Conservation (phyloP, 345 rosid species). For the Adansonia digitata region DNA sequence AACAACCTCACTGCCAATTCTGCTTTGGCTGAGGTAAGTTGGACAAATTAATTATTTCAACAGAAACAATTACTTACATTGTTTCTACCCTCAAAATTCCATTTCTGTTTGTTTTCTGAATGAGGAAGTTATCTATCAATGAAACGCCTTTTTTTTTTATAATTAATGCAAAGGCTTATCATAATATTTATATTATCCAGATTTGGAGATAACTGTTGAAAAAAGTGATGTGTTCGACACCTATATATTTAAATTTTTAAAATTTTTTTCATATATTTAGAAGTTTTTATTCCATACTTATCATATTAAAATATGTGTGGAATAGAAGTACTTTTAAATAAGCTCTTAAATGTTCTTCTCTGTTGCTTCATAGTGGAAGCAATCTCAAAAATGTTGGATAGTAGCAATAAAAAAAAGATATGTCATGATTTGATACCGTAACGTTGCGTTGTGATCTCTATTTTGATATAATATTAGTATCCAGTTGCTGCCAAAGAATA, state of each 20-base stretch:
- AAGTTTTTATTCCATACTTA: background rate
- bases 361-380: background rate
- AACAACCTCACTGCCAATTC: background rate
- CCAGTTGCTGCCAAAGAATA: too few species aligned
- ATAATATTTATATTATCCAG: background rate
- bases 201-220: background rate
- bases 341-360: background rate
- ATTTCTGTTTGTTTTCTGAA: background rate
- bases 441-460: too few species aligned
- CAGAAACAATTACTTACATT: background rate
- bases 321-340: too few species aligned
- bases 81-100: background rate
- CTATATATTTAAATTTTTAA: too few species aligned
- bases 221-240: background rate
- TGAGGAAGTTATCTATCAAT: background rate
- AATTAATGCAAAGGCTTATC: background rate
- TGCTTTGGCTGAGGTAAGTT: background rate
- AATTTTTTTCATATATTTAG: background rate
- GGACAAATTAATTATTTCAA: background rate
- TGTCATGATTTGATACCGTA: background rate
- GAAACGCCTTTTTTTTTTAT: too few species aligned
- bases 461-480: too few species aligned
- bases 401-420: background rate
- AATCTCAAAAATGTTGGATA: background rate
- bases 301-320: too few species aligned